A percentile compares a stretch with the other conserved stretches of the same genome.
Conservation (phyloP, 345 rosid genomes). For the Balakata baccata region DNA sequence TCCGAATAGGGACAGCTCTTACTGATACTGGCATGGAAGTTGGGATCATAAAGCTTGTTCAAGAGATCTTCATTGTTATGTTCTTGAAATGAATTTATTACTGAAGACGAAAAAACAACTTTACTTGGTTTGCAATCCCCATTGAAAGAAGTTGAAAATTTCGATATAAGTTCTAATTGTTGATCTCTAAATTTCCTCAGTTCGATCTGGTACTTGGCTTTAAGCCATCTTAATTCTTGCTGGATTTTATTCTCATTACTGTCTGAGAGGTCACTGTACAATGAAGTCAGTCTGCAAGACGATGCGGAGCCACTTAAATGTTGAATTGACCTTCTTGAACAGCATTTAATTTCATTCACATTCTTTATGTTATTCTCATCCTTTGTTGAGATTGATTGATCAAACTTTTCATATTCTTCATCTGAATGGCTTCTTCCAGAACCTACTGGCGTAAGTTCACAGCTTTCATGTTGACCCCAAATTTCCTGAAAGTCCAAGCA, state of each 20-base stretch:
- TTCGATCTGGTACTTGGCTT: slow-evolving; percentile 58
- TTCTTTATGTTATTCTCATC: slow-evolving; percentile 21
- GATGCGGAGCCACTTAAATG: slow-evolving; percentile 37
- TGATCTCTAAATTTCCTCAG: slow-evolving; percentile 55
- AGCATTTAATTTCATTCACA: slow-evolving; percentile 27
- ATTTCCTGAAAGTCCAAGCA: slow-evolving; percentile 42
- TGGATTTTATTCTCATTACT: slow-evolving; percentile 42
- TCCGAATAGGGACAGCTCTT: slow-evolving; percentile 37
- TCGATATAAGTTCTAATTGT: slow-evolving; percentile 32
- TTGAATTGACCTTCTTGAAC: slow-evolving; percentile 26
- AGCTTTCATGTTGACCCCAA: slow-evolving; percentile 73
- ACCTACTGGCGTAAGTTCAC: slow-evolving; percentile 60
- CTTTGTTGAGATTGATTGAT: slow-evolving; percentile 23
- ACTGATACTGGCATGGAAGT: slow-evolving; percentile 10
- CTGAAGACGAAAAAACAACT: slow-evolving; percentile 14
- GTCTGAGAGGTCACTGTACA: slow-evolving; percentile 30
- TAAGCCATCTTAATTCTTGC: slow-evolving; percentile 65
- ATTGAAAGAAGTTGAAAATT: slow-evolving; percentile 25
- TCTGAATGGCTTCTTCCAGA: slow-evolving; percentile 55
- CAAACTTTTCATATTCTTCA: slow-evolving; percentile 46
- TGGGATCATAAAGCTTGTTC: slow-evolving; percentile 21
- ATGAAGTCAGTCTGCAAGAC: slow-evolving; percentile 25
- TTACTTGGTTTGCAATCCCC: slow-evolving; percentile 21
- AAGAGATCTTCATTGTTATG: slow-evolving; percentile 16
- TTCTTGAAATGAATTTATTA: slow-evolving; percentile 16